These are phyloP conservation scores for Yamadazyma kitorensis DNA, from an alignment of 805 yeast species.

Conservation along the genomic window DNA sequence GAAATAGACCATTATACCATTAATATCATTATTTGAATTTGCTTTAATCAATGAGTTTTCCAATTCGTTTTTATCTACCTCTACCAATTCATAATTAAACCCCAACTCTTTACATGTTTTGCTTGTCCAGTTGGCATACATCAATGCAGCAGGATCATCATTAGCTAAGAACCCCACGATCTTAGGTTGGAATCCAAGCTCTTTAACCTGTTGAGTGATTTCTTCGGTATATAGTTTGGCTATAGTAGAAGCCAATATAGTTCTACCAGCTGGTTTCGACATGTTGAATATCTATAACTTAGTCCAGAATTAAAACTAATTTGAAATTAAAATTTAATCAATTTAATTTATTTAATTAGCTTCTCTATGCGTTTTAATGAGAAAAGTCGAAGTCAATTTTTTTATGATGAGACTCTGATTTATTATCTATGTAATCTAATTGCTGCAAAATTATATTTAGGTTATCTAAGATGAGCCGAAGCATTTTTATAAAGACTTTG, in stretches of 20 bases:
- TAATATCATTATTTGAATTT: conserved; percentile 68
- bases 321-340: too few species aligned
- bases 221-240: conserved; percentile 82
- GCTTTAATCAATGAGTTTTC: conserved; percentile 84
- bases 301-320: too few species aligned
- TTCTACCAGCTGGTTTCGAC: conserved; percentile 71
- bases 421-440: too few species aligned
- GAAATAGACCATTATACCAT: conserved; percentile 96
- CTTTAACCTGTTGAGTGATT: conserved; percentile 53
- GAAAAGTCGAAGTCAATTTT: not conserved
- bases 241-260: conserved; percentile 82
- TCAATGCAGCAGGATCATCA: conserved; percentile 89
- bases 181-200: conserved; percentile 59
- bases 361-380: too few species aligned
- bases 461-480: conserved; percentile 72
- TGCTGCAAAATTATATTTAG: too few species aligned
- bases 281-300: too few species aligned
- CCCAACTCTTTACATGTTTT: conserved; percentile 87
- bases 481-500: conserved; percentile 90
- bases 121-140: conserved; percentile 95
- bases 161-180: conserved; percentile 92
- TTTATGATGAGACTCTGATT: conserved; percentile 11
- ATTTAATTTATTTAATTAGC: too few species aligned
- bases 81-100: conserved; percentile 73
- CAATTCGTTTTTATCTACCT: conserved; percentile 74